These are phyloP conservation scores for Iberis pinnata DNA, from an alignment of 345 rosid genomes.

Conservation along the genomic window DNA sequence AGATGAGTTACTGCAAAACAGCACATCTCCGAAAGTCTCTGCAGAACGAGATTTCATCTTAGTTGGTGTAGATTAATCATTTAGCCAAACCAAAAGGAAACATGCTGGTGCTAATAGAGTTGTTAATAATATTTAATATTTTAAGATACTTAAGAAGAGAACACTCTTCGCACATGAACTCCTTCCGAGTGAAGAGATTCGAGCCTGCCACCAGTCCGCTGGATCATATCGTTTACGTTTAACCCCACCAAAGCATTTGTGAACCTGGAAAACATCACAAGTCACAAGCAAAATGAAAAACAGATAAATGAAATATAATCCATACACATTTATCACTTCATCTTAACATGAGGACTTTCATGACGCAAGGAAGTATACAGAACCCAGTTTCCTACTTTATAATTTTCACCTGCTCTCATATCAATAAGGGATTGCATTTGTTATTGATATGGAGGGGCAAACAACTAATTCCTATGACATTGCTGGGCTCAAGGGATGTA, in stretches of 20 bases:
- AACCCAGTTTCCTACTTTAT: background rate
- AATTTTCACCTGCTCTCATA: background rate
- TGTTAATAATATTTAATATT: background rate
- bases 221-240: constrained; percentile 59
- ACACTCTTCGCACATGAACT: constrained; percentile 64
- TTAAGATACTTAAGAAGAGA: constrained; percentile 5
- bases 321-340: background rate
- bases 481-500: background rate
- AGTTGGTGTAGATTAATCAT: background rate
- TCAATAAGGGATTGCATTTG: background rate
- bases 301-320: background rate
- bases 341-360: background rate
- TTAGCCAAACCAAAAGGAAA: too few species aligned
- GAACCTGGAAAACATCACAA: constrained; percentile 51
- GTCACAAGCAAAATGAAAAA: background rate
- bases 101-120: background rate
- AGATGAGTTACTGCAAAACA: constrained; percentile 79
- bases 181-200: constrained; percentile 97
- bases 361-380: background rate
- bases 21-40: constrained; percentile 95
- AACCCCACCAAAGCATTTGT: constrained; percentile 61
- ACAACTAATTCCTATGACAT: background rate
- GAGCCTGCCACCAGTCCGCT: constrained; percentile 75
- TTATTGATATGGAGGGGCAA: background rate
- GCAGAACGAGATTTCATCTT: constrained; percentile 34